Base-by-base conservation (phyloP, 2,329 filamentous ascomycete genomes). In the Beauveria asiatica region DNA sequence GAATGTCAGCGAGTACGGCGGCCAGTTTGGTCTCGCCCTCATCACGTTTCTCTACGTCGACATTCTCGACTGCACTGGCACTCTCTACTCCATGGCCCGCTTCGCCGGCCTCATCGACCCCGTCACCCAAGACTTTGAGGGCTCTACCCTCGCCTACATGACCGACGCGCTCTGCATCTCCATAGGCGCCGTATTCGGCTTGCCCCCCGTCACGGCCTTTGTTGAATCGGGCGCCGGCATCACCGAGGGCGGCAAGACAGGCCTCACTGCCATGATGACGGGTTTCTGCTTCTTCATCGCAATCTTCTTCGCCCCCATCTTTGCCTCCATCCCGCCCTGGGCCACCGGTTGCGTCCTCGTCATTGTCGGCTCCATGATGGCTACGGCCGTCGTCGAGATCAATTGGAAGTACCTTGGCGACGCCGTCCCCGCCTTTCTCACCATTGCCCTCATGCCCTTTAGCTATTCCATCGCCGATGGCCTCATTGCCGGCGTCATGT, bases 11-110 rank as follows among this genome's bases (percentile, higher is more conserved):
- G 78, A 78, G 5, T 85, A 90, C 61, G 85, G 87, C 11, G 84
- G 84, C 3, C 86, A 94, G 68, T 95, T 95, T 68, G 89, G 87
- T 30, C 79, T 94, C 54, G 91, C 91, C 0, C 84, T 95, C 64
- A 86, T 95, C 72, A 95, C 91, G 2, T 95, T 96, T 75, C 80
- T 95, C 23, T 95, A 96, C 68, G 90, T 95, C 65, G 91, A 96
- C 68, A 93, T 96, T 63, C 83, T 96, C 49, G 91, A 95, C 72
- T 87, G 85, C 65, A 96, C 91, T 0, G 91, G 90, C 66, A 95
- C 90, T 1, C 77, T 95, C 62, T 96, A 95, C 75, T 89, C 89
- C 21, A 95, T 96, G 90, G 91, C 91, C 19, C 86, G 87, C 33
- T 94, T 93, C 72, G 87, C 87, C 65, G 85, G 89, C 49, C 83